Conservation (phyloP, 495 filamentous ascomycete species). For the Penicillium dipodomyicola region DNA sequence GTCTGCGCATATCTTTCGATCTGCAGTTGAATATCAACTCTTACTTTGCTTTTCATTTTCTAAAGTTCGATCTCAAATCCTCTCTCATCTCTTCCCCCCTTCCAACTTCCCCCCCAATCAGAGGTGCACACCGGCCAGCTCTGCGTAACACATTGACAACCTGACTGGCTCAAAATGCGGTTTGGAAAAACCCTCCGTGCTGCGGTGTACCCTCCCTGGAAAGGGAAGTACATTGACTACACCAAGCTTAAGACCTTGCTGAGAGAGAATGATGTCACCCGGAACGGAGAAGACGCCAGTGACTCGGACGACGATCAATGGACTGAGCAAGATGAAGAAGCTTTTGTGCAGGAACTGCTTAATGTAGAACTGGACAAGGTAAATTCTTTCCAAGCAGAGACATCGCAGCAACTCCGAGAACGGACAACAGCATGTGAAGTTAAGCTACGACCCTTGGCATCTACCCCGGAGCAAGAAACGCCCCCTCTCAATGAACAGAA, state of each 20-base stretch:
- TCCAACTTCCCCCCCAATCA: not conserved
- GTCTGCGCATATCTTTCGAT: not conserved
- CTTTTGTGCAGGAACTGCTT: slow-evolving; percentile 90
- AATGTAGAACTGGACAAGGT: slow-evolving; percentile 97
- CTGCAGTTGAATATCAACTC: not conserved
- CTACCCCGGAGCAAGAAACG: slow-evolving; percentile 28
- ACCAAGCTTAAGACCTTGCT: slow-evolving; percentile 84
- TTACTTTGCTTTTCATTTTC: not conserved
- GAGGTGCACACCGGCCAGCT: slow-evolving; percentile 4
- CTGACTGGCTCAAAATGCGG: slow-evolving; percentile 61
- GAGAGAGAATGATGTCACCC: slow-evolving; percentile 59
- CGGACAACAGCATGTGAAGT: slow-evolving; percentile 57
- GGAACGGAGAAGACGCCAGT: slow-evolving; percentile 45
- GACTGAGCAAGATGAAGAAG: slow-evolving; percentile 94
- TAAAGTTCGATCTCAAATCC: not conserved
- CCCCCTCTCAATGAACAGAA: slow-evolving; percentile 40
- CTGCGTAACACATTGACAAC: slow-evolving; percentile 8
- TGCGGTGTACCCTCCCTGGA: slow-evolving; percentile 85
- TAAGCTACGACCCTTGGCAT: slow-evolving; percentile 48
- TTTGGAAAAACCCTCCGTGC: slow-evolving; percentile 84
- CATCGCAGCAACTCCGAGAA: slow-evolving; percentile 66
- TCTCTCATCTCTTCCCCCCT: slow-evolving; percentile 2
- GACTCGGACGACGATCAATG: slow-evolving; percentile 58
- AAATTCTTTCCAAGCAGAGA: slow-evolving; percentile 79
- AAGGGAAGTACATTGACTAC: slow-evolving; percentile 92